Conservation (phyloP, 208 protist genomes). For the Leishmania mexicana region DNA sequence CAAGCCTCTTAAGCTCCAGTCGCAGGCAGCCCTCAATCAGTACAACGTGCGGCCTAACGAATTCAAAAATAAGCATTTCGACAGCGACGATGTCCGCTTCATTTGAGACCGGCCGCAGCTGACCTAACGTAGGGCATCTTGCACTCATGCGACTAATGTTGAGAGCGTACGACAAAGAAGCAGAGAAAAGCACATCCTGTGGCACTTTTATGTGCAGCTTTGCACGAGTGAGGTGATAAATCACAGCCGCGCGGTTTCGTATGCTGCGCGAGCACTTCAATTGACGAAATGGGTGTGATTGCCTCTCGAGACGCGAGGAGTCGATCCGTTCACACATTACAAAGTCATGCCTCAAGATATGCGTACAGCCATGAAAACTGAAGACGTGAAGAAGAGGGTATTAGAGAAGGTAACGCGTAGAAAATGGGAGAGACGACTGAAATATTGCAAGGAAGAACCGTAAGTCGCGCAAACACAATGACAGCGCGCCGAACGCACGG, state of each 20-base stretch:
- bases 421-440: neutral
- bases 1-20: slow-evolving; percentile 48
- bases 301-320: neutral
- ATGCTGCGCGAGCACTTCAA: slow-evolving; percentile 28
- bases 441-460: neutral
- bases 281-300: slow-evolving; percentile 4
- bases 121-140: slow-evolving; percentile 5
- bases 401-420: slow-evolving; percentile 9
- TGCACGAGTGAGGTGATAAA: slow-evolving; percentile 27
- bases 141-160: slow-evolving; percentile 59
- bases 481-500: no score
- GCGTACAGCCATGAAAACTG: neutral
- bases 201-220: slow-evolving; percentile 14
- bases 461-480: neutral
- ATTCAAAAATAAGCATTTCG: slow-evolving; percentile 68
- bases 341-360: neutral
- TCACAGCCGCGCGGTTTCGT: slow-evolving; percentile 25
- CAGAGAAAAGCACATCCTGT: slow-evolving; percentile 38
- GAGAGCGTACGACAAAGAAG: slow-evolving; percentile 64
- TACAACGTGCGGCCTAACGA: slow-evolving; percentile 58
- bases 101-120: slow-evolving; percentile 12
- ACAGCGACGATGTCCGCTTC: slow-evolving; percentile 63
- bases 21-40: slow-evolving; percentile 81
- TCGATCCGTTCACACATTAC: neutral
- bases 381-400: neutral